Conservation (phyloP, 192 early-diverging fungal species). For the Coemansia sp. region DNA sequence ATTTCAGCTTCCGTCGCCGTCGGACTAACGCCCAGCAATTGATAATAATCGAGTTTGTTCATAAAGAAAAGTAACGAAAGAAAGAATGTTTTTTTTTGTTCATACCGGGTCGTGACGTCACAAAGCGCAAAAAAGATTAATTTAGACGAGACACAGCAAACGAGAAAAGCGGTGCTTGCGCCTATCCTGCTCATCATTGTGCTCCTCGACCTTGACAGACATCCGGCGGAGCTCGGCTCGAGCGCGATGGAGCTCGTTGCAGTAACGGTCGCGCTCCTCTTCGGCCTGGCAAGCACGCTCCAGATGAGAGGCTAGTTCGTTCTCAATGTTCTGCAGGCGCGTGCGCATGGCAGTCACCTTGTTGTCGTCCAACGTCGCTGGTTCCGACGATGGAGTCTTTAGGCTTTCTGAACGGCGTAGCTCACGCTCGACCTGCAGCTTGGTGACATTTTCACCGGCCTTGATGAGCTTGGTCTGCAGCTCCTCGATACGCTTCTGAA, state of each 20-base stretch:
- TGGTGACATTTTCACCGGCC: neutral
- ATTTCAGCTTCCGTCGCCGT: constrained; percentile 66
- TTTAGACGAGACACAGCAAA: constrained; percentile 37
- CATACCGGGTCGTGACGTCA: neutral
- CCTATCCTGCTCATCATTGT: constrained; percentile 13
- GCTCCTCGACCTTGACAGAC: constrained; percentile 32
- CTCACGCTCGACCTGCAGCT: neutral
- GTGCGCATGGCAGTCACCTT: constrained; percentile 14
- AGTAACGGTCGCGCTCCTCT: constrained; percentile 21
- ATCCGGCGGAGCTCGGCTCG: constrained; percentile 32
- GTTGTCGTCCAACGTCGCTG: neutral
- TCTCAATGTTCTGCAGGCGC: constrained; percentile 21
- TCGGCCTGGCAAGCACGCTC: constrained; percentile 27
- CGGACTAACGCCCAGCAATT: constrained; percentile 58
- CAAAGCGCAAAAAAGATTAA: neutral
- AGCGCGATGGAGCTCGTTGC: constrained; percentile 43
- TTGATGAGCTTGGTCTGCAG: constrained; percentile 11
- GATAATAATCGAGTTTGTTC: constrained; percentile 59
- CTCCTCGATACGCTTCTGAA: constrained; percentile 9
- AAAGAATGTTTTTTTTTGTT: too few relatives aligned
- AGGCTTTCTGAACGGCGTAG: neutral
- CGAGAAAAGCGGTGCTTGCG: constrained; percentile 25
- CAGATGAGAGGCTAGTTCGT: constrained; percentile 27
- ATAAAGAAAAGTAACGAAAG: too few relatives aligned
- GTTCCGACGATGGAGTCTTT: neutral